phyloP scores from a whole-genome alignment of 805 yeast species.

The Diddensiella transvaalensis region DNA sequence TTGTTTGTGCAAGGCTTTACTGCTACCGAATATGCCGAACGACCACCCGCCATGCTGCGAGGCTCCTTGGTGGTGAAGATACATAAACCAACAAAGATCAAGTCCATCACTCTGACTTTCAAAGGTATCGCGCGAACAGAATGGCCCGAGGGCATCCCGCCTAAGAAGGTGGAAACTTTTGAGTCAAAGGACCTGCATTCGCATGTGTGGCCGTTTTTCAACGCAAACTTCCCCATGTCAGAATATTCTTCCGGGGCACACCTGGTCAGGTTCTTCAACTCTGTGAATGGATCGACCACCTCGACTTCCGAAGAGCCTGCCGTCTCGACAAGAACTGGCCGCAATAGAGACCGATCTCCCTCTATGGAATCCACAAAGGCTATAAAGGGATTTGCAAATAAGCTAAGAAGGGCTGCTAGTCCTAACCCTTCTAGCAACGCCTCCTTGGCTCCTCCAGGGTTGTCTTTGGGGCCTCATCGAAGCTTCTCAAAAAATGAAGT shows the following conservation, averaged over 20 bases:
- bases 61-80: constrained; percentile 73
- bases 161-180: constrained; percentile 61
- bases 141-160: constrained; percentile 98
- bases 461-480: constrained; percentile 27
- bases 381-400: constrained; percentile 21
- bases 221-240: constrained; percentile 37
- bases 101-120: constrained; percentile 57
- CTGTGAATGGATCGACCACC: constrained; percentile 2
- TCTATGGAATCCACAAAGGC: constrained; percentile 15
- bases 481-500: constrained; percentile 27
- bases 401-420: constrained; percentile 25
- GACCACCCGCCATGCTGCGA: constrained; percentile 53
- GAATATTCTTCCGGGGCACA: constrained; percentile 45
- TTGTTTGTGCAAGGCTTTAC: constrained; percentile 81
- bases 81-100: constrained; percentile 66
- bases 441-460: constrained; percentile 8
- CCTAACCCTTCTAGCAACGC: constrained; percentile 16
- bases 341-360: constrained; percentile 12
- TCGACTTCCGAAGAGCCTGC: too few species aligned
- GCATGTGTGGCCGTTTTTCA: constrained; percentile 91
- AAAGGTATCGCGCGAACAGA: constrained; percentile 73
- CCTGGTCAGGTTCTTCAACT: constrained; percentile 22
- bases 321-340: not conserved
- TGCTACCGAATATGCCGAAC: constrained; percentile 43
- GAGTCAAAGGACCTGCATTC: constrained; percentile 66